phyloP scores from a whole-genome alignment of 1,139 yeast genomes.

The Debaryomyces sp. region DNA sequence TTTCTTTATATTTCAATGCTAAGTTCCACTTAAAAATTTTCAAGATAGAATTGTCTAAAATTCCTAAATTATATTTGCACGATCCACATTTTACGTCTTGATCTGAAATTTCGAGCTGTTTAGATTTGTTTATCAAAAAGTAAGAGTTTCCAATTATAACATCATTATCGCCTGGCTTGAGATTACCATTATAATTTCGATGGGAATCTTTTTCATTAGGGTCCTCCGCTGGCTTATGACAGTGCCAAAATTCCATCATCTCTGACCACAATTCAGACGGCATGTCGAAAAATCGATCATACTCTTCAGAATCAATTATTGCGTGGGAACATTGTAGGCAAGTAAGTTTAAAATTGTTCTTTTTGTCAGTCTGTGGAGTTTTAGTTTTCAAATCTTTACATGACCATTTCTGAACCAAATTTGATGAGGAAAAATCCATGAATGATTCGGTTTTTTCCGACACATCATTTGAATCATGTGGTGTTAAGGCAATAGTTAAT shows the following conservation, averaged over 20 bases:
- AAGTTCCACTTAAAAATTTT: slow-evolving; percentile 68
- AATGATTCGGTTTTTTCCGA: slow-evolving; percentile 18
- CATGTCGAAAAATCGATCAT: slow-evolving; percentile 56
- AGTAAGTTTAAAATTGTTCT: slow-evolving; percentile 32
- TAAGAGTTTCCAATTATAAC: slow-evolving; percentile 64
- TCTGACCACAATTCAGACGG: slow-evolving; percentile 96
- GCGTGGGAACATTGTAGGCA: slow-evolving; percentile 34
- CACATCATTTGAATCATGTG: not conserved
- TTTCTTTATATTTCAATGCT: slow-evolving; percentile 24
- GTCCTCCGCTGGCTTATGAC: slow-evolving; percentile 74
- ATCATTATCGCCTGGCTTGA: slow-evolving; percentile 48
- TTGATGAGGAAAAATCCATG: slow-evolving; percentile 18
- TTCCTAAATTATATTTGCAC: slow-evolving; percentile 40
- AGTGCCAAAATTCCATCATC: slow-evolving; percentile 97
- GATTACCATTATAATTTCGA: slow-evolving; percentile 34
- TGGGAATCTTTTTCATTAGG: slow-evolving; percentile 12
- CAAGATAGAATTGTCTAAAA: slow-evolving; percentile 19
- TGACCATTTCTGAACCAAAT: slow-evolving; percentile 37
- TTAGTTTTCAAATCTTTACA: slow-evolving; percentile 37
- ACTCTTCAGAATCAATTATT: slow-evolving; percentile 31
- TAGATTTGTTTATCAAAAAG: slow-evolving; percentile 39
- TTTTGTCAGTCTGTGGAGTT: slow-evolving; percentile 29
- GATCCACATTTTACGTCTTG: slow-evolving; percentile 24
- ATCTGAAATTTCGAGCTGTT: slow-evolving; percentile 5
- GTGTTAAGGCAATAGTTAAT: slow-evolving; percentile 3